Percentiles rank a stretch among this genome's conserved stretches.
phyloP scores from a whole-genome alignment of 768 basidiomycete genomes.

The Trametes cubensis region DNA sequence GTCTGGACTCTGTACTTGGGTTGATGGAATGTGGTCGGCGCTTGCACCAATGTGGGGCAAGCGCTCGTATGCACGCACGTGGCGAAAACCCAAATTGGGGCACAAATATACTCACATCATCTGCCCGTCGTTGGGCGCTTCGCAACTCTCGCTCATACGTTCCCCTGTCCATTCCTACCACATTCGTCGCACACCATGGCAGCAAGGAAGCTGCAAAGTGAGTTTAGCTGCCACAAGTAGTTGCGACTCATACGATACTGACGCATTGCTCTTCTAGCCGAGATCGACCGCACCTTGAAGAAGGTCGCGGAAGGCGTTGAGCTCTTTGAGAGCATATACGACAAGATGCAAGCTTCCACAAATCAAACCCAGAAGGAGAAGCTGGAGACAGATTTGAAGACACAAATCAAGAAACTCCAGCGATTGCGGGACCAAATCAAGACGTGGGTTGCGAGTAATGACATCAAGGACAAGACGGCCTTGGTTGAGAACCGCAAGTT shows the following conservation, averaged over 20 bases:
- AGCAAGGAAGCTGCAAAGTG: slow-evolving; percentile 88
- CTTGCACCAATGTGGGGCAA: too few species aligned
- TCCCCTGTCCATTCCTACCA: slow-evolving; percentile 22
- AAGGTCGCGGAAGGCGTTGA: slow-evolving; percentile 96
- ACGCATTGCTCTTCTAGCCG: slow-evolving; percentile 57
- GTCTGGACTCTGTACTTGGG: too few species aligned
- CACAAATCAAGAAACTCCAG: slow-evolving; percentile 96
- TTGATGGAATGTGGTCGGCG: too few species aligned
- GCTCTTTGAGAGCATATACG: slow-evolving; percentile 93
- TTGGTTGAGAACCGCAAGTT: slow-evolving; percentile 92
- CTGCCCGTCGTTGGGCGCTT: slow-evolving; percentile 17
- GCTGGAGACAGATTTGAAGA: slow-evolving; percentile 92
- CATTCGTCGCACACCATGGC: slow-evolving; percentile 62
- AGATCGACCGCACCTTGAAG: slow-evolving; percentile 98
- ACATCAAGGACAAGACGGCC: slow-evolving; percentile 97
- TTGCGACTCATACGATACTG: not conserved
- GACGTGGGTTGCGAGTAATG: slow-evolving; percentile 95
- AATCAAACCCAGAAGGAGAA: slow-evolving; percentile 99
- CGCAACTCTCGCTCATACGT: slow-evolving; percentile 21
- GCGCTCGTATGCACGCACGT: slow-evolving; percentile 7
- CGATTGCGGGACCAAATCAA: slow-evolving; percentile 86
- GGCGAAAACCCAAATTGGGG: slow-evolving; percentile 16
- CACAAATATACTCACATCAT: slow-evolving; percentile 23
- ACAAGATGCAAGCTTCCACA: slow-evolving; percentile 95
- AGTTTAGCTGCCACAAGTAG: not conserved